Conservation (phyloP, 345 rosid species). For the Hibiscus tridactylites region DNA sequence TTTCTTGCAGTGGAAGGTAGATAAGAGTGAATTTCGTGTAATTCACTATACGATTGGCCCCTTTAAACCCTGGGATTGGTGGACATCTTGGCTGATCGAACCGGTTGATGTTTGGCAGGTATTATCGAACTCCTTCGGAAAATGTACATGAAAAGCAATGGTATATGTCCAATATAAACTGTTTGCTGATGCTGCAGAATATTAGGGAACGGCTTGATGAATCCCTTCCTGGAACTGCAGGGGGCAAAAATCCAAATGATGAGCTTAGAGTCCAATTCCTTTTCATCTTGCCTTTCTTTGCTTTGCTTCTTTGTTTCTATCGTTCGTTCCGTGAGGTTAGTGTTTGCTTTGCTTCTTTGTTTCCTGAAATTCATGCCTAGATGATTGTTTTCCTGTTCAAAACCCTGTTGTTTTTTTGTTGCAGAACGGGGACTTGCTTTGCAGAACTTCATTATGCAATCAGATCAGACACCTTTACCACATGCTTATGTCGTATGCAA, state of each 20-base stretch:
- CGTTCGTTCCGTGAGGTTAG: slow-evolving; percentile 36
- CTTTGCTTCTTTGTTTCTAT: neutral
- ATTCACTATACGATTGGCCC: slow-evolving; percentile 59
- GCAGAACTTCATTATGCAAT: slow-evolving; percentile 52
- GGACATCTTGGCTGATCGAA: neutral
- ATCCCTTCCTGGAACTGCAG: neutral
- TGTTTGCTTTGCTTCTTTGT: neutral
- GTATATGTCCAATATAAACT: slow-evolving; percentile 2
- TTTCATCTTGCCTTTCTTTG: neutral
- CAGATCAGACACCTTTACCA: slow-evolving; percentile 54
- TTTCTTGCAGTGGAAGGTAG: slow-evolving; percentile 81
- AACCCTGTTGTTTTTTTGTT: slow-evolving; percentile 6
- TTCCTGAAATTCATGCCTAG: neutral
- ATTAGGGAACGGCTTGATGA: neutral
- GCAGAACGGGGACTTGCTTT: slow-evolving; percentile 50
- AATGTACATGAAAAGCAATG: neutral
- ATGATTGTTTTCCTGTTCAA: neutral
- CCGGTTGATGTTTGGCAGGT: slow-evolving; percentile 98
- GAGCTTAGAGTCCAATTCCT: neutral
- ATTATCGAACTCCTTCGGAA: neutral
- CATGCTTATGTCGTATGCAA: slow-evolving; percentile 38
- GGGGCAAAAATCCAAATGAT: neutral
- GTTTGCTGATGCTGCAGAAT: neutral
- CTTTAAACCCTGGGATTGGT: neutral
- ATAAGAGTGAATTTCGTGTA: slow-evolving; percentile 72